Conservation (phyloP, 108 stramenopile species). For the Chaetoceros muelleri region DNA sequence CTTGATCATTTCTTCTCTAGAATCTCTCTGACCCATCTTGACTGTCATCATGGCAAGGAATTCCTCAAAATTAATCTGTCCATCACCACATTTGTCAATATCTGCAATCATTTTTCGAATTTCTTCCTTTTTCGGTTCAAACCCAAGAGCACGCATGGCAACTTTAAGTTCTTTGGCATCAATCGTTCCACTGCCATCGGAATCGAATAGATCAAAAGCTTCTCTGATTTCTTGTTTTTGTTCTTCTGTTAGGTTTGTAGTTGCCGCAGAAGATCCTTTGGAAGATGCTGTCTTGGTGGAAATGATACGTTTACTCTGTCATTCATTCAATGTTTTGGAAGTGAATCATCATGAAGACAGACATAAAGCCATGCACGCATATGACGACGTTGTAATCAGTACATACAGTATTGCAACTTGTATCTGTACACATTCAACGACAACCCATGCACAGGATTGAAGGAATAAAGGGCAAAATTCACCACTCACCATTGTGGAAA, state of each 20-base stretch:
- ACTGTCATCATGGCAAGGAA: slow-evolving; percentile 70
- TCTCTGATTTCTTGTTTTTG: slow-evolving; percentile 70
- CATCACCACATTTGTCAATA: slow-evolving; percentile 79
- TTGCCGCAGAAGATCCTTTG: too few species aligned
- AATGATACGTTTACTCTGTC: too few species aligned
- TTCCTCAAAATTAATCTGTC: slow-evolving; percentile 80
- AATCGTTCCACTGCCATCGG: slow-evolving; percentile 66
- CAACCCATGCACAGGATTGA: too few species aligned
- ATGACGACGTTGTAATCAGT: too few species aligned
- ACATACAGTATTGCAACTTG: too few species aligned
- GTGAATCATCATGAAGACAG: too few species aligned
- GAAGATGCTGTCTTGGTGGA: too few species aligned
- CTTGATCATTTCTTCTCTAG: slow-evolving; percentile 72
- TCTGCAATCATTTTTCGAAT: slow-evolving; percentile 76
- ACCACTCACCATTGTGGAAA: too few species aligned
- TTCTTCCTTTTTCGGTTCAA: slow-evolving; percentile 85
- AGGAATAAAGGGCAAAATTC: too few species aligned
- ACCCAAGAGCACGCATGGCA: slow-evolving; percentile 85
- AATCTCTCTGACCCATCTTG: slow-evolving; percentile 66
- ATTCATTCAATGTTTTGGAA: too few species aligned
- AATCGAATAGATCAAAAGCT: slow-evolving; percentile 81
- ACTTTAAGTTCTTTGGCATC: slow-evolving; percentile 88
- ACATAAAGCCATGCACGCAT: too few species aligned
- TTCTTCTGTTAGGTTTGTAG: slow-evolving; percentile 50
- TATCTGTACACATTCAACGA: too few species aligned